Evolutionary conservation across 306 rosid genomes (phyloP).

Genomic region (Hippophae gyantsensis): DNA sequence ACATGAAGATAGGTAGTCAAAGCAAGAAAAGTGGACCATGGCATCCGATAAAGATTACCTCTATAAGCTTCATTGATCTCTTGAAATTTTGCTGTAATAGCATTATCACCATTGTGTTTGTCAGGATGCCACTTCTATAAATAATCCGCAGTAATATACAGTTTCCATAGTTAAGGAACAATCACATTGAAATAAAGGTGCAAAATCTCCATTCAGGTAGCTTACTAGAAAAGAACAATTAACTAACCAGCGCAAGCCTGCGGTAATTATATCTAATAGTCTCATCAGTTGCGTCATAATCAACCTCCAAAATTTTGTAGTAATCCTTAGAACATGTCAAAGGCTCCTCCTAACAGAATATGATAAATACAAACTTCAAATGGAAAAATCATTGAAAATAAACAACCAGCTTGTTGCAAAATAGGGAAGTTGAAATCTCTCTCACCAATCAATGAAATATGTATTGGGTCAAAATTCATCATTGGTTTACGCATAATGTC

Average conservation of each 20-base stretch:
- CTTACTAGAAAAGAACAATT: conserved; percentile 7
- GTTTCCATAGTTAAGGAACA: conserved; percentile 16
- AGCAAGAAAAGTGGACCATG: neutral
- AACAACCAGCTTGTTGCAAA: neutral
- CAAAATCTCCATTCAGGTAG: conserved; percentile 11
- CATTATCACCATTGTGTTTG: conserved; percentile 49
- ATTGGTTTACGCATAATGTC: no score
- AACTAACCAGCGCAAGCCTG: conserved; percentile 61
- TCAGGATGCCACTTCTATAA: conserved; percentile 75
- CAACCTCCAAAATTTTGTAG: conserved; percentile 69
- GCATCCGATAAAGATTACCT: conserved; percentile 30
- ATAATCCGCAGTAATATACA: conserved; percentile 20
- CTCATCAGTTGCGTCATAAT: conserved; percentile 67
- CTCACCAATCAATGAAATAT: neutral
- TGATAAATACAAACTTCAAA: conserved; percentile 2
- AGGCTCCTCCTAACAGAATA: neutral
- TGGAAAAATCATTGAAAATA: conserved; percentile 1
- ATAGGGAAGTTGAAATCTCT: neutral
- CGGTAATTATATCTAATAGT: conserved; percentile 56
- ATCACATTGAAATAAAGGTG: neutral
- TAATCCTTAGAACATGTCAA: conserved; percentile 39
- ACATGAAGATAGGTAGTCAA: no score
- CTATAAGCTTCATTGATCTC: conserved; percentile 65
- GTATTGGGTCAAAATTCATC: no score
- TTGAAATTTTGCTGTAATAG: conserved; percentile 58